A percentile compares a stretch with the other conserved stretches of the same genome.
Conservation (phyloP, 176 grass and related monocot genomes). For the Urochloa ruziziensis region DNA sequence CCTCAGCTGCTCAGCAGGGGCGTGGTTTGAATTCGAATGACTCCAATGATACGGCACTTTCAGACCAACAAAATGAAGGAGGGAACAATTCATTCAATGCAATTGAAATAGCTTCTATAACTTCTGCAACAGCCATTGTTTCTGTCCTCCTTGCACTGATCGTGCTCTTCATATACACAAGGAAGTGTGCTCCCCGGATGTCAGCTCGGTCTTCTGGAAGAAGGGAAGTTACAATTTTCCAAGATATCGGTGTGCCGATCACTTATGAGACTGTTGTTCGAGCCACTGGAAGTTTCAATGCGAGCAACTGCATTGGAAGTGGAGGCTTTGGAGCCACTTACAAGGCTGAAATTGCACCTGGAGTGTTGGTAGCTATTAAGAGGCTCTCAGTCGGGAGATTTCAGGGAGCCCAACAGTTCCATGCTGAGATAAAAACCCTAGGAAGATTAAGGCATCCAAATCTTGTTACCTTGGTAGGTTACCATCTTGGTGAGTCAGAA, state of each 20-base stretch:
- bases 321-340: conserved; percentile 96
- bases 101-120: conserved; percentile 95
- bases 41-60: conserved; percentile 41
- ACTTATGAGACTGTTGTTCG: conserved; percentile 82
- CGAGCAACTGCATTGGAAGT: conserved; percentile 97
- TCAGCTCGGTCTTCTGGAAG: conserved; percentile 55
- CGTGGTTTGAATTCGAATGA: conserved; percentile 46
- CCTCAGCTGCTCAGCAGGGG: conserved; percentile 55
- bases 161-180: conserved; percentile 87
- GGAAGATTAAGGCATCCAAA: conserved; percentile 83
- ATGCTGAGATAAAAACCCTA: conserved; percentile 97
- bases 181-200: conserved; percentile 71
- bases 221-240: conserved; percentile 76
- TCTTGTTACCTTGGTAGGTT: conserved; percentile 90
- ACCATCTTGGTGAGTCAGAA: conserved; percentile 93
- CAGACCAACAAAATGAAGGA: conserved; percentile 47
- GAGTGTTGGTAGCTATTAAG: conserved; percentile 92
- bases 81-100: conserved; percentile 66
- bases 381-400: conserved; percentile 89
- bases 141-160: conserved; percentile 92
- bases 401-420: conserved; percentile 83
- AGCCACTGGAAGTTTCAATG: conserved; percentile 91
- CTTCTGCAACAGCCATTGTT: conserved; percentile 89
- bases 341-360: conserved; percentile 94
- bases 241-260: conserved; percentile 71